phyloP scores from a whole-genome alignment of 257 asterid species.

The Lavandula angustifolia region DNA sequence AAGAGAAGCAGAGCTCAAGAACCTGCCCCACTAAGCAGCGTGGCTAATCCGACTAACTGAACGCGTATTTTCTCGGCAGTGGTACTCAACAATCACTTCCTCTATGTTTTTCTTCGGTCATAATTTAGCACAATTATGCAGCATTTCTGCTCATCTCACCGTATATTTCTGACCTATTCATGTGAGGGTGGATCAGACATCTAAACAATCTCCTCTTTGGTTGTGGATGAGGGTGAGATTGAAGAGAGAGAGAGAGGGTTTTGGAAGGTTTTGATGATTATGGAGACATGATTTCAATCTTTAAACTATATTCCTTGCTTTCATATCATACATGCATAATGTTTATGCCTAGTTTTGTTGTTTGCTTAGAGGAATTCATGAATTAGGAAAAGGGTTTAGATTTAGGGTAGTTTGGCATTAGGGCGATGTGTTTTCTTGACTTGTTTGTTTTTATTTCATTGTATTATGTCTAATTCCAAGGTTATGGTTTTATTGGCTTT shows the following conservation, averaged over 20 bases:
- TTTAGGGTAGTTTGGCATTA: conserved; percentile 66
- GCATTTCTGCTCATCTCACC: not conserved
- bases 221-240: conserved; percentile 46
- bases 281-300: conserved; percentile 36
- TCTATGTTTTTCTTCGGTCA: conserved; percentile 34
- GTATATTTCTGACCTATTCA: conserved; percentile 36
- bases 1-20: conserved; percentile 52
- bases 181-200: conserved; percentile 43
- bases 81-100: conserved; percentile 39
- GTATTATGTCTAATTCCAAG: conserved; percentile 32
- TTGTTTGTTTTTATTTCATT: conserved; percentile 14
- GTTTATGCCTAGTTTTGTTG: conserved; percentile 36
- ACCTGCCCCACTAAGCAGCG: conserved; percentile 39
- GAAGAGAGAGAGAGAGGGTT: conserved; percentile 31
- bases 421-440: conserved; percentile 26
- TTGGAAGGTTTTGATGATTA: conserved; percentile 15
- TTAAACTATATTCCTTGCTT: conserved; percentile 24
- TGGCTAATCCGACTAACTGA: conserved; percentile 14
- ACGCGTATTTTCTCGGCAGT: conserved; percentile 32
- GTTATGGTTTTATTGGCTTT: conserved; percentile 37
- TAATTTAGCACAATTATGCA: not conserved
- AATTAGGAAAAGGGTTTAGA: conserved; percentile 41
- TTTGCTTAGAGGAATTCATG: conserved; percentile 45
- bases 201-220: conserved; percentile 43
- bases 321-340: not conserved